phyloP scores from a whole-genome alignment of 352 stramenopile species.

The Detonula confervacea region DNA sequence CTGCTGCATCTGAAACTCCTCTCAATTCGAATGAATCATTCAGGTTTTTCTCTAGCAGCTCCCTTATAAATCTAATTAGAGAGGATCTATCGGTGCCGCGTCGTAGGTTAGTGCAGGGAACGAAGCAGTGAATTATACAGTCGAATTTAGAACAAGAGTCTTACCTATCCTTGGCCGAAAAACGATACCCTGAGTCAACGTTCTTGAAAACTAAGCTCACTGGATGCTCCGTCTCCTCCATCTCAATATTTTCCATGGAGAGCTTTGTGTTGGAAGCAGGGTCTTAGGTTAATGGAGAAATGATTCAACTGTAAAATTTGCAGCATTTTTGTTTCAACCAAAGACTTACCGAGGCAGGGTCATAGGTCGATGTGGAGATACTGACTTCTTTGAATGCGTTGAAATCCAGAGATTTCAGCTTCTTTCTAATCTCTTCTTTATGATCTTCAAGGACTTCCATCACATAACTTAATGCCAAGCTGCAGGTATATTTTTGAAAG shows the following conservation, averaged over 20 bases:
- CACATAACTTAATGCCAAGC: background rate
- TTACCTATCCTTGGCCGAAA: background rate
- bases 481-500: background rate
- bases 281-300: no score
- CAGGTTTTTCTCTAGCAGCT: background rate
- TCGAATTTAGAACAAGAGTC: background rate
- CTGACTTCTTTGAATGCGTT: no score
- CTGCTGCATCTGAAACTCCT: background rate
- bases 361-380: no score
- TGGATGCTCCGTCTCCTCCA: background rate
- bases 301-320: no score
- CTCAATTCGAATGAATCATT: background rate
- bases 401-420: background rate
- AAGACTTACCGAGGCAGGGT: no score
- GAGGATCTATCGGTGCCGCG: no score
- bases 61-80: no score
- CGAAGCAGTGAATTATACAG: background rate
- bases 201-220: background rate
- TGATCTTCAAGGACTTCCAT: slow-evolving; percentile 6
- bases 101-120: background rate
- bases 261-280: no score
- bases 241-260: background rate
- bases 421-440: background rate
- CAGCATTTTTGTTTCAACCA: no score
- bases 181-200: background rate